A percentile compares a stretch with the other conserved stretches of the same genome.
phyloP scores from a whole-genome alignment of 1,139 yeast species.

The Protomyces macrosporus region DNA sequence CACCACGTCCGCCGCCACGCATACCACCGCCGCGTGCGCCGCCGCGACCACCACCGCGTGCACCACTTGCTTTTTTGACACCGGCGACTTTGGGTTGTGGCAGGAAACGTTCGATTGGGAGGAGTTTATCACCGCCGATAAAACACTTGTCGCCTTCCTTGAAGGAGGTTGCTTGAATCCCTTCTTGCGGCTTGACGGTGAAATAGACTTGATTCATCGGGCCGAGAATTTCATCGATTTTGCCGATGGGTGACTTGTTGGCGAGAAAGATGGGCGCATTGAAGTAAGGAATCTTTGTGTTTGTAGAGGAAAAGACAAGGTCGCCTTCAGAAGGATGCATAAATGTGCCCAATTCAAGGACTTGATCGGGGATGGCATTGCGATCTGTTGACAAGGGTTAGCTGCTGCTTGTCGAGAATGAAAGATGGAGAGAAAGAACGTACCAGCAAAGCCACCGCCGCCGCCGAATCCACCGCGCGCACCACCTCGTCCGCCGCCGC shows the following conservation, averaged over 20 bases:
- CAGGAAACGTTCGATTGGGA: conserved; percentile 73
- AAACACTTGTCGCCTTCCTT: conserved; percentile 92
- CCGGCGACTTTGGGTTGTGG: conserved; percentile 55
- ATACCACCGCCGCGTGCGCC: conserved; percentile 43
- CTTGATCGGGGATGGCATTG: conserved; percentile 19
- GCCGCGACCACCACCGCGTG: conserved; percentile 47
- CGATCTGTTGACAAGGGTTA: background rate
- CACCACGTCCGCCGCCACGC: conserved; percentile 42
- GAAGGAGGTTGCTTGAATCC: conserved; percentile 89
- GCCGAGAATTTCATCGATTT: conserved; percentile 96
- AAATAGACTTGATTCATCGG: conserved; percentile 95
- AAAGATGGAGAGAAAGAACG: background rate
- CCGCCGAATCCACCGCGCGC: conserved; percentile 21
- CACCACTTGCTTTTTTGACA: conserved; percentile 45
- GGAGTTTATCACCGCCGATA: conserved; percentile 89
- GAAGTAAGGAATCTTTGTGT: conserved; percentile 92
- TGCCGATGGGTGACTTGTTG: conserved; percentile 87
- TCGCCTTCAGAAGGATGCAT: conserved; percentile 95
- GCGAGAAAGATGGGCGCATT: conserved; percentile 97
- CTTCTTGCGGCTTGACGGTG: conserved; percentile 93
- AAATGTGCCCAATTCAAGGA: conserved; percentile 87
- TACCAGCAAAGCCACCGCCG: conserved; percentile 23
- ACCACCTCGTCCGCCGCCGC: conserved; percentile 22
- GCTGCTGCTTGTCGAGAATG: background rate
- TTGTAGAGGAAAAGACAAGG: conserved; percentile 90